Conservation (phyloP, 108 stramenopile genomes). For the Discostella stelligeroides region DNA sequence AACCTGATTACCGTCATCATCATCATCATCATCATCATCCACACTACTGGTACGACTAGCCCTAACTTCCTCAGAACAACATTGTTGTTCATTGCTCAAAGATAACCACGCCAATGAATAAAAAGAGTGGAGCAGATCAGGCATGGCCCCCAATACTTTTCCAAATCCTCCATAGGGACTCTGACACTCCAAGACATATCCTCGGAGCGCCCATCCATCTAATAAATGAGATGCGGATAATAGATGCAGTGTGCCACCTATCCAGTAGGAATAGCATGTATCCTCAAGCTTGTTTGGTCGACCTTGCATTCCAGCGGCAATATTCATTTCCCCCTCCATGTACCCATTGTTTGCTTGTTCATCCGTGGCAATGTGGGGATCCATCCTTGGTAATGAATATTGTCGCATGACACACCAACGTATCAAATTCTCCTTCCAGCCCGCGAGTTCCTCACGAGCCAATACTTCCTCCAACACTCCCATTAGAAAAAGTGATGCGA, state of each 20-base stretch:
- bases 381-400: conserved; percentile 16
- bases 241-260: conserved; percentile 82
- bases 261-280: conserved; percentile 93
- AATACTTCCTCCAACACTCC: conserved; percentile 24
- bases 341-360: conserved; percentile 18
- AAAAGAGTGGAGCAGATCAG: conserved; percentile 90
- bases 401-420: conserved; percentile 77
- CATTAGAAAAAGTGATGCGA: conserved; percentile 73
- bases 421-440: conserved; percentile 63
- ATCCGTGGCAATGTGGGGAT: not conserved
- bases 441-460: conserved; percentile 9
- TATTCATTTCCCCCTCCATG: not conserved
- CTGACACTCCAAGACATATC: conserved; percentile 72
- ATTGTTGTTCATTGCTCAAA: conserved; percentile 19
- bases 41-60: no score
- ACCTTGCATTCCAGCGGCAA: conserved; percentile 78
- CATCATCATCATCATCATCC: not conserved
- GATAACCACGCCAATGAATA: conserved; percentile 83
- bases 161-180: conserved; percentile 72
- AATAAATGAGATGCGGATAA: conserved; percentile 55
- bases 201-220: conserved; percentile 53
- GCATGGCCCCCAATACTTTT: conserved; percentile 69
- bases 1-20: not conserved
- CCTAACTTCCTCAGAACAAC: not conserved
- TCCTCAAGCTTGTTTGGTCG: conserved; percentile 88